These are phyloP conservation scores for Tulasnella sp. DNA, from an alignment of 768 basidiomycete genomes.

Conservation along the genomic window DNA sequence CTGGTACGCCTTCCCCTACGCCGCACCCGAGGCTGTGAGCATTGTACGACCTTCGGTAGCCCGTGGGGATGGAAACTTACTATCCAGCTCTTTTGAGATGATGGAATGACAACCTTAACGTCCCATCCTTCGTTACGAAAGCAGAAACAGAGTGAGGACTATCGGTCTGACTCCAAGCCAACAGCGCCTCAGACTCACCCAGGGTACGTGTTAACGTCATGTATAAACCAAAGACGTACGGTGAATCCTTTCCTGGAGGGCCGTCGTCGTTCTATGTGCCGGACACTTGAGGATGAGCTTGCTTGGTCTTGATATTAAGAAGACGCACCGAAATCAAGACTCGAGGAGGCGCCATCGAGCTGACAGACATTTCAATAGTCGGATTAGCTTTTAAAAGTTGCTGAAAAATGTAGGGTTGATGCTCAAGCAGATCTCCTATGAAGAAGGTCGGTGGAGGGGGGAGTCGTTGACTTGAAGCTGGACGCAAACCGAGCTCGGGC, in stretches of 20 bases:
- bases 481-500: no score
- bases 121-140: conserved; percentile 56
- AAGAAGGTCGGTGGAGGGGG: no score
- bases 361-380: not conserved
- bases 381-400: no score
- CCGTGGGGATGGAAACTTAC: conserved; percentile 34
- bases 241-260: conserved; percentile 68
- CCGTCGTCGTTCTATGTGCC: conserved; percentile 72
- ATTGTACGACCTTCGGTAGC: not conserved
- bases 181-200: conserved; percentile 43
- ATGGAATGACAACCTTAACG: conserved; percentile 75
- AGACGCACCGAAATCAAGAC: conserved; percentile 31
- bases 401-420: no score
- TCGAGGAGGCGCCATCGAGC: conserved; percentile 20
- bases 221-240: conserved; percentile 71
- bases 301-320: not conserved
- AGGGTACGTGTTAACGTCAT: conserved; percentile 55
- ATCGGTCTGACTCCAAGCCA: not conserved
- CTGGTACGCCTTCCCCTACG: conserved; percentile 67
- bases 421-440: no score
- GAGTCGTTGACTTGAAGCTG: no score
- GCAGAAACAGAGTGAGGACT: not conserved
- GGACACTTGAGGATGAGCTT: not conserved
- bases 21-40: conserved; percentile 35
- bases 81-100: conserved; percentile 84